Evolutionary conservation across 2,329 filamentous ascomycete genomes (phyloP), one percentile per base, ranked within the genome.

Genomic region (Colletotrichum sp.): DNA sequence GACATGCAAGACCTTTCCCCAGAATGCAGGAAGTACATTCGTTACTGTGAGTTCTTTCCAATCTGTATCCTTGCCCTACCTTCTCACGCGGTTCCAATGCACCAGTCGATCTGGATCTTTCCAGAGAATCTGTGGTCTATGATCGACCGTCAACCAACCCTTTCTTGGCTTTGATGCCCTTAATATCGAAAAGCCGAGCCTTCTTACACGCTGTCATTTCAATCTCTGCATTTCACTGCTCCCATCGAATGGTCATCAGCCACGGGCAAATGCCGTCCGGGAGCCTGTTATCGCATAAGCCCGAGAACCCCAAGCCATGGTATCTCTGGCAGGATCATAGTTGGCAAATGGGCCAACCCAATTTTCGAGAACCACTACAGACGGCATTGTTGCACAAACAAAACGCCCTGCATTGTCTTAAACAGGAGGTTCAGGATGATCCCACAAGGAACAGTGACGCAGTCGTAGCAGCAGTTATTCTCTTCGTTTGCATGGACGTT

Each of bases 401-500:
- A 10, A 72, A 66, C 16, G 72, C 72, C 10, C 9, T 75, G 28
- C 30, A 72, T 6, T n/a, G 10, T 26, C 49, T 75, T 1, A 57
- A 75, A 16, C 10, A 28, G 6, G 72, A 75, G 30, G 34, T 75
- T 15, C 21, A 10, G 3, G 49, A 55, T 16, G 69, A 72, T 13
- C 67, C 55, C 6, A 62, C 30, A 28, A 63, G 7, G 26, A 67
- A 72, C 18, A 67, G 71, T 34, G 69, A 75, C 36, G 72, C 72
- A 15, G 59, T 64, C n/a, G 69, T 72, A 6, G 72, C 72, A 24
- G 69, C 72, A 8, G 60, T 75, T 8, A 67, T 75, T 16, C 72
- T 75, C 21, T 75, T 75, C 55, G 28, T 75, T 18, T 75, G 72
- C 18, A 75, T 75, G 69, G 72, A 75, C 8, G 72, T 75, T 6